Base-by-base conservation (phyloP, 2,329 filamentous ascomycete species). In the Neopestalotiopsis sp. region DNA sequence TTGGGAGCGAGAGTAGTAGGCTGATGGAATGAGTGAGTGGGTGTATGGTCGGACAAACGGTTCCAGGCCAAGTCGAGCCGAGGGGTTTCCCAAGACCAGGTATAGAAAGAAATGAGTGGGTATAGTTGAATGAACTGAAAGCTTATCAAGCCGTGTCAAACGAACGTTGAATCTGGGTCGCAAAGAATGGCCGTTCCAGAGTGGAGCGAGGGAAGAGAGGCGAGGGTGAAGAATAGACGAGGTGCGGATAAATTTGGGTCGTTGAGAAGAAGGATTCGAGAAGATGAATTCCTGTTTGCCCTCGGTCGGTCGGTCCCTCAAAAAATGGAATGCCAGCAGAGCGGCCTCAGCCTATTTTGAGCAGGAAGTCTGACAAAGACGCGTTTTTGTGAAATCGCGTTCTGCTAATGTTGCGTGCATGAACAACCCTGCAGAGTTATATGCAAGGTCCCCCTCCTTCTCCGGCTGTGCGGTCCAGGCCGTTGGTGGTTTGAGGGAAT, bases 371-470 rank as follows among this genome's bases (percentile, higher is more conserved):
- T 58, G 63, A 66, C 63, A 30, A n/a, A 66, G 30, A 66, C 63
- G 63, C 63, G 63, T 66, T 52, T 52, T 52, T 20, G 17, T 56
- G 28, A 66, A 24, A 66, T 66, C 63, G 63, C 63, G 63, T 66
- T 66, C 30, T 66, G 63, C 13, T 49, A 65, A 65, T 65, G 62
- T 66, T 66, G 63, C 63, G 24, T 66, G 63, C 63, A 66, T 66
- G 45, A 66, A 66, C 45, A 57, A 66, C 63, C 63, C 63, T 57
- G 63, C 59, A 62, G n/a, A 34, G 42, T 66, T 17, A 28, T 28
- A 66, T 66, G 63, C 63, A 66, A 38, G 45, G 40, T 38, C 42
- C 63, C 49, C 40, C 61, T 49, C 32, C 45, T 52, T 40, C 28
- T 49, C 34, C 20, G 28, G 63, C 24, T 58, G 52, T 28, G 63